Conservation (phyloP, 495 filamentous ascomycete species). For the Penicillium samsonianum region DNA sequence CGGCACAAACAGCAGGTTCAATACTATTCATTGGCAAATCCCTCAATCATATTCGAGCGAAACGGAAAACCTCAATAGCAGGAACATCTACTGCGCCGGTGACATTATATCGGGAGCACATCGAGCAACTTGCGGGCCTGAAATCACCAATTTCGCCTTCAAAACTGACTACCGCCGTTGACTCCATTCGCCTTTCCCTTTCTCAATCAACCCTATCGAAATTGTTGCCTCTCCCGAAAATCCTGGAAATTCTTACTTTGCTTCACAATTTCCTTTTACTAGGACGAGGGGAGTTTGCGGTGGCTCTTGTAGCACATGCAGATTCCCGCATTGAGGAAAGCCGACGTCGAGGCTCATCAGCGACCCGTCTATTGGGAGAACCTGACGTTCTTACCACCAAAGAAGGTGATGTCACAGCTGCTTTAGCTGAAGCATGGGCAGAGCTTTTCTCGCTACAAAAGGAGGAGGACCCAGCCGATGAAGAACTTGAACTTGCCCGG, state of each 20-base stretch:
- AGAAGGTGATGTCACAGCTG: slow-evolving; percentile 79
- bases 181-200: slow-evolving; percentile 74
- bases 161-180: slow-evolving; percentile 67
- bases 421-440: slow-evolving; percentile 73
- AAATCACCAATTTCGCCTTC: slow-evolving; percentile 70
- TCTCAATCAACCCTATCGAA: slow-evolving; percentile 79
- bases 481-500: slow-evolving; percentile 74
- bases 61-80: slow-evolving; percentile 40
- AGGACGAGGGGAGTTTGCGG: slow-evolving; percentile 84
- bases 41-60: slow-evolving; percentile 72
- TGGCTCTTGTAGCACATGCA: slow-evolving; percentile 80
- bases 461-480: slow-evolving; percentile 71
- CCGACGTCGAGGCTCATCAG: slow-evolving; percentile 37
- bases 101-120: slow-evolving; percentile 69
- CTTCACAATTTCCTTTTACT: slow-evolving; percentile 87
- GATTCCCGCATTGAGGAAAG: slow-evolving; percentile 66
- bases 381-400: slow-evolving; percentile 68
- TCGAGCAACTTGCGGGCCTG: slow-evolving; percentile 68
- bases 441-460: slow-evolving; percentile 72
- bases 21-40: slow-evolving; percentile 91
- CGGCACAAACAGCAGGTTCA: slow-evolving; percentile 69
- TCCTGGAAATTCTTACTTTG: slow-evolving; percentile 73
- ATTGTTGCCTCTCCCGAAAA: slow-evolving; percentile 71
- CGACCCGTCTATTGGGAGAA: slow-evolving; percentile 29
- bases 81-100: slow-evolving; percentile 50